phyloP scores from a whole-genome alignment of 192 early-diverging fungal genomes.

The Jimgerdemannia lactiflua region DNA sequence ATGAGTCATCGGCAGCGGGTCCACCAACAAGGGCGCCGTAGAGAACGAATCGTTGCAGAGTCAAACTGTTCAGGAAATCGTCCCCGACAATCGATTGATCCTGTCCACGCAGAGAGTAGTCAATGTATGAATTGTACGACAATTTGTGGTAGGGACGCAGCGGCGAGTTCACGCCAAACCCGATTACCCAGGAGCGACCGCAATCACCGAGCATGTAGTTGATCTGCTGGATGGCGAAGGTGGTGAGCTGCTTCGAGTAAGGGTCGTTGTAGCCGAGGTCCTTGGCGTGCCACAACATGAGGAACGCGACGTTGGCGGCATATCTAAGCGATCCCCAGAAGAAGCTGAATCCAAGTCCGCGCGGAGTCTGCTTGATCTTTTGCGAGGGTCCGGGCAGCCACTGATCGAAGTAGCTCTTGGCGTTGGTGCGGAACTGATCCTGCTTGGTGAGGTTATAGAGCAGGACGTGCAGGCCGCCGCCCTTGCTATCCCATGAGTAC shows the following conservation, averaged over 20 bases:
- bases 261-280: slow-evolving; percentile 12
- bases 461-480: slow-evolving; percentile 33
- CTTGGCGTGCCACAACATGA: slow-evolving; percentile 42
- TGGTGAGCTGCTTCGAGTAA: slow-evolving; percentile 18
- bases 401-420: slow-evolving; percentile 9
- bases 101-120: slow-evolving; percentile 48
- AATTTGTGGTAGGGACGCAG: slow-evolving; percentile 48
- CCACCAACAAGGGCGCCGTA: slow-evolving; percentile 59
- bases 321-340: slow-evolving; percentile 52
- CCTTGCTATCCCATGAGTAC: slow-evolving; percentile 55
- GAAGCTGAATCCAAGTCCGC: slow-evolving; percentile 42
- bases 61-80: slow-evolving; percentile 40
- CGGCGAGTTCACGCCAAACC: slow-evolving; percentile 52
- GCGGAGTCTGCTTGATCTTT: slow-evolving; percentile 40
- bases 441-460: slow-evolving; percentile 37
- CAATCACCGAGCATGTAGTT: slow-evolving; percentile 53
- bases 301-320: slow-evolving; percentile 39
- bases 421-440: too few relatives aligned
- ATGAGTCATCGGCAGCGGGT: slow-evolving; percentile 51
- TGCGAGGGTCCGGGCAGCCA: slow-evolving; percentile 32
- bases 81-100: slow-evolving; percentile 38
- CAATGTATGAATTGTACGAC: slow-evolving; percentile 50
- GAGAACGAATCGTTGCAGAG: slow-evolving; percentile 42
- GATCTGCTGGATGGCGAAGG: slow-evolving; percentile 46
- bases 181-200: slow-evolving; percentile 47